Base-by-base conservation (phyloP, 1,139 yeast species). In the Suhomyces bokatorum region DNA sequence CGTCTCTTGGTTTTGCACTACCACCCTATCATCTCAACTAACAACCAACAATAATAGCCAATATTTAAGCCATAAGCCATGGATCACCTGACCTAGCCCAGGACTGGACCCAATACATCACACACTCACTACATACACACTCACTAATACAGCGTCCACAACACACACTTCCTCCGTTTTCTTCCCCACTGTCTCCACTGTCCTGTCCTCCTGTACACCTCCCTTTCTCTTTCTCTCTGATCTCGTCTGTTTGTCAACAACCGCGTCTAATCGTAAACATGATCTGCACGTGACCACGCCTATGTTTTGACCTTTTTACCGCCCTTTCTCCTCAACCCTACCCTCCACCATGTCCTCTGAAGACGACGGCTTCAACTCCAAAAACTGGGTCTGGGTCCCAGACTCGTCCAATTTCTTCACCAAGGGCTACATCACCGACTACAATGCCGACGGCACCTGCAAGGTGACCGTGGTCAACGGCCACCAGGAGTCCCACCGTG, bases 321-420 rank as follows among this genome's bases (percentile, higher is more conserved):
- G 20, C 17, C 31, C 32, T 29, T 13, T 16, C 15, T 13, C 31
- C 35, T 8, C 24, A 20, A 20, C 24, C 24, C 24, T 4, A 20
- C 9, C 24, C 24, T 20, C 34, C 39, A 44, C 16, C 40, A 55
- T 54, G 59, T 47, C 67, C 30, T 58, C 59, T 33, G 76, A 69
- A 46, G 78, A 72, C 51, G 80, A 79, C 39, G 81, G 76, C 47
- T 77, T 75, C 57, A 72, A 78, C 44, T 68, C 81, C 45, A 80
- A 75, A 53, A 77, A 73, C 54, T 80, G 86, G 80, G 95, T 89
- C 5, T 90, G 97, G 97, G 76, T 89, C 13, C 87, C 95, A 2
- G 90, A 87, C 59, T 69, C 70, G n/a, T 71, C 70, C 35, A 69
- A 74, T 27, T 80, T 85, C 13, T 91, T 87, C 63, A 70, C 77